Conservation (phyloP, 1,139 yeast species). For the Nakaseomyces bracarensis region DNA sequence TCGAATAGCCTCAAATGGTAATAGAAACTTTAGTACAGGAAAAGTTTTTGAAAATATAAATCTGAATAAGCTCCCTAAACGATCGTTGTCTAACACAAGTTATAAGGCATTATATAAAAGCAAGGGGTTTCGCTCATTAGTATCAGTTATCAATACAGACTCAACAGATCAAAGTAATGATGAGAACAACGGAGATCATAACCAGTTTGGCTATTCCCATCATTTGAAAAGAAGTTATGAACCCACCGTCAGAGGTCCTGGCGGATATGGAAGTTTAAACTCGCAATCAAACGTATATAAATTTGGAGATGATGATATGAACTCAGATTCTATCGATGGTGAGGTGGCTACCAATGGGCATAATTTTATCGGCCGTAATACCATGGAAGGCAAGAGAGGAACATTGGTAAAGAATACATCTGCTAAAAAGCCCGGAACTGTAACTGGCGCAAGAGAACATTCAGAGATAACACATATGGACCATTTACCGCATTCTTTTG, state of each 20-base stretch:
- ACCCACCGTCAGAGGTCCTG: background rate
- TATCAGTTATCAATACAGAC: conserved; percentile 8
- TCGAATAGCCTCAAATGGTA: conserved; percentile 7
- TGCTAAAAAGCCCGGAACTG: background rate
- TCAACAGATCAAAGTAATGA: background rate
- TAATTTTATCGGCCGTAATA: no score
- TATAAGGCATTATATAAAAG: conserved; percentile 11
- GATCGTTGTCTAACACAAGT: conserved; percentile 2
- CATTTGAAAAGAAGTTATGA: background rate
- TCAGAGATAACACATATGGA: no score
- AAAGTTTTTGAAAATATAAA: conserved; percentile 11
- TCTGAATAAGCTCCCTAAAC: background rate
- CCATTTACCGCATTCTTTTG: no score
- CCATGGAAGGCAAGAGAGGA: background rate
- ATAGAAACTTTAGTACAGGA: conserved; percentile 1
- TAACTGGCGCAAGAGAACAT: background rate
- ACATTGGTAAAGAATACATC: no score
- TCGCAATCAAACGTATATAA: no score
- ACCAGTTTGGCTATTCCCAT: background rate
- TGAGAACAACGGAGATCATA: background rate
- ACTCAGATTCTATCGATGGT: background rate
- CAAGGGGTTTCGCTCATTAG: conserved; percentile 11
- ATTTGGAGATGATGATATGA: background rate
- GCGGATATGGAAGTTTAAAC: background rate
- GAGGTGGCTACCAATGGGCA: background rate